Base-by-base conservation (phyloP, 129 eudicot genomes). In the Calendula officinalis region DNA sequence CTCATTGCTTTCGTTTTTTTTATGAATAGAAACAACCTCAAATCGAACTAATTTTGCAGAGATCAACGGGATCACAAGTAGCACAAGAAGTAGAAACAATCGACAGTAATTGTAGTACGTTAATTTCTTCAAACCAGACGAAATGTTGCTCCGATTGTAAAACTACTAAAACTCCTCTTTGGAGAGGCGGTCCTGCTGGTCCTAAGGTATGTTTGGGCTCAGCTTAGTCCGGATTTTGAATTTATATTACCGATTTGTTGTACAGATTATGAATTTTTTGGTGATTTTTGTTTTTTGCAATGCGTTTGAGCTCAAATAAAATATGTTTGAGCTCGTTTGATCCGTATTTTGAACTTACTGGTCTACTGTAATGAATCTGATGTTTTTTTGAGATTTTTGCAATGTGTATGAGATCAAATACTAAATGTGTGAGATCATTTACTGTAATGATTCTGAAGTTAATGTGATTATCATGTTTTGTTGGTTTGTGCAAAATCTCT, bases 181-280 rank as follows among this genome's bases (percentile, higher is more conserved):
- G 91, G 91, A 68, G 91, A 61, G 80, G 82, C 34, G 95, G 95
- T 33, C 95, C 95, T 8, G 60, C 73, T 42, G 95, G 95, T 17
- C 95, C 95, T 5, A 83, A 86, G 89, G 95, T 86, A 67, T 8
- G 34, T 14, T 45, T 17, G 10, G 0, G 36, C 36, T 22, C 5
- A 4, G 30, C 2, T 22, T 22, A 22, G 30, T 22, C 30, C 30
- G 30, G 30, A 5, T 4, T 7, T 35, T 12, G 7, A 3, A 36
- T n/a, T 22, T 50, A 0, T 13, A 13, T 48, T 48, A 15, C 6
- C 13, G 14, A 11, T 16, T 5, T 15, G 4, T 7, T 15, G 12
- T 36, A 0, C 35, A 6, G 60, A 6, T 27, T 11, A 1, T 54
- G 13, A 54, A 32, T 3, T 6, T 1, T 1, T 1, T 56, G 10